A percentile compares a stretch with the other conserved stretches of the same genome.
These are phyloP conservation scores for Lasiosphaeriaceae sp. DNA, from an alignment of 495 filamentous ascomycete genomes.

Conservation along the genomic window DNA sequence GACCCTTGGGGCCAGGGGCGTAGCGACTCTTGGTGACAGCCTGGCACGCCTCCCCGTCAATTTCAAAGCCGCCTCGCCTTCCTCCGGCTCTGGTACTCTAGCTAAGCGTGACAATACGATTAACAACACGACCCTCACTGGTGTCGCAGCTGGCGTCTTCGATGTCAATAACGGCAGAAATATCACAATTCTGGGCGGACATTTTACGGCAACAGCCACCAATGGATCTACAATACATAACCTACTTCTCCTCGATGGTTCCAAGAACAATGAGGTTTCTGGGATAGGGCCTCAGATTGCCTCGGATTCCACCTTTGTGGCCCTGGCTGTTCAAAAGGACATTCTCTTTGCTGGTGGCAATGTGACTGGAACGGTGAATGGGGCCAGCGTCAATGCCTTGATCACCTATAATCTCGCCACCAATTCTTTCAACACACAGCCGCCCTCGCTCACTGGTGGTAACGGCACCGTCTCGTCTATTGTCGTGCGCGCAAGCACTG, in stretches of 20 bases:
- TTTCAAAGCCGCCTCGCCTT: constrained; percentile 43
- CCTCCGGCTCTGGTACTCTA: constrained; percentile 28
- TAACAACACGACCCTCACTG: constrained; percentile 46
- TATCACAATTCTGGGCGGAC: constrained; percentile 82
- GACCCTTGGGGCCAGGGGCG: constrained; percentile 62
- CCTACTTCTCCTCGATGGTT: constrained; percentile 64
- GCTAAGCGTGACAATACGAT: constrained; percentile 55
- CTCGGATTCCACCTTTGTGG: constrained; percentile 67
- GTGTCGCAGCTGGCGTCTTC: constrained; percentile 72
- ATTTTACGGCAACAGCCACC: constrained; percentile 68
- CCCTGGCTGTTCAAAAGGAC: constrained; percentile 63
- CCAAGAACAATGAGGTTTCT: constrained; percentile 56
- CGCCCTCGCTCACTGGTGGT: constrained; percentile 63
- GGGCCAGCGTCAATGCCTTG: constrained; percentile 65
- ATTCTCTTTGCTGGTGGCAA: constrained; percentile 79
- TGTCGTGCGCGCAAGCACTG: constrained; percentile 57
- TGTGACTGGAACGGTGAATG: constrained; percentile 64
- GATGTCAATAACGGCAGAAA: constrained; percentile 66
- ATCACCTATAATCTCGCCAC: constrained; percentile 70
- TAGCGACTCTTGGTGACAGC: constrained; percentile 56
- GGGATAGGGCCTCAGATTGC: constrained; percentile 67
- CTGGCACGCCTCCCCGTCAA: constrained; percentile 59
- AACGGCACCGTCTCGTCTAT: constrained; percentile 73
- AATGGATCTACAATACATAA: constrained; percentile 74
- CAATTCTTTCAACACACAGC: constrained; percentile 60